Conservation (phyloP, 306 rosid genomes). For the Pueraria montana region DNA sequence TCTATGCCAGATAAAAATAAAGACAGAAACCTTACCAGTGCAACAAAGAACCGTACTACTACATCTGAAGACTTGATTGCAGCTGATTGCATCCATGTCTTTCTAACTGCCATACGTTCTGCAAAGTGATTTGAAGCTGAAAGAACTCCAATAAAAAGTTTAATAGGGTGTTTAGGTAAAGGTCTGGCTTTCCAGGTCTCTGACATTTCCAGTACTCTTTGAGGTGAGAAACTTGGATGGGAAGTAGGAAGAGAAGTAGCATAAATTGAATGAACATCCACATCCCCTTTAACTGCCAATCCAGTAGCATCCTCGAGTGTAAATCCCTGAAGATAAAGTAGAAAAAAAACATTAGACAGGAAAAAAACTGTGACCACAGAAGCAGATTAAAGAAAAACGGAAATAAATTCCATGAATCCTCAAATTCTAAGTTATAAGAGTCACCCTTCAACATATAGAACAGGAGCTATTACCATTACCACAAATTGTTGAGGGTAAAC, state of each 20-base stretch:
- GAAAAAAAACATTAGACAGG: neutral
- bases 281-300: slow-evolving; percentile 83
- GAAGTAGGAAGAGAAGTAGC: slow-evolving; percentile 88
- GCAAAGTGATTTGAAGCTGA: slow-evolving; percentile 96
- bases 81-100: slow-evolving; percentile 93
- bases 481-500: slow-evolving; percentile 9
- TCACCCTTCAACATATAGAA: slow-evolving; percentile 11
- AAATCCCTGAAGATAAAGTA: slow-evolving; percentile 71
- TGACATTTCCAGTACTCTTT: slow-evolving; percentile 85
- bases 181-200: slow-evolving; percentile 78
- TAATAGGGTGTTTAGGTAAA: slow-evolving; percentile 66
- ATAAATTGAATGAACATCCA: slow-evolving; percentile 83
- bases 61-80: slow-evolving; percentile 77
- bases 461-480: slow-evolving; percentile 29
- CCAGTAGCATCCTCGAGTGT: slow-evolving; percentile 97
- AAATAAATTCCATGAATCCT: slow-evolving; percentile 16
- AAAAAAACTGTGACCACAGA: slow-evolving; percentile 1
- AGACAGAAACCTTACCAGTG: slow-evolving; percentile 73
- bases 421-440: slow-evolving; percentile 8
- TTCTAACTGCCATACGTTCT: slow-evolving; percentile 93
- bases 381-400: slow-evolving; percentile 20
- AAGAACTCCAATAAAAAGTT: slow-evolving; percentile 80
- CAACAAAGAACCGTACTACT: slow-evolving; percentile 88
- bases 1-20: slow-evolving; percentile 26
- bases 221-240: slow-evolving; percentile 96